Conservation (phyloP, 306 rosid species). For the Gynostemma pentaphyllum region DNA sequence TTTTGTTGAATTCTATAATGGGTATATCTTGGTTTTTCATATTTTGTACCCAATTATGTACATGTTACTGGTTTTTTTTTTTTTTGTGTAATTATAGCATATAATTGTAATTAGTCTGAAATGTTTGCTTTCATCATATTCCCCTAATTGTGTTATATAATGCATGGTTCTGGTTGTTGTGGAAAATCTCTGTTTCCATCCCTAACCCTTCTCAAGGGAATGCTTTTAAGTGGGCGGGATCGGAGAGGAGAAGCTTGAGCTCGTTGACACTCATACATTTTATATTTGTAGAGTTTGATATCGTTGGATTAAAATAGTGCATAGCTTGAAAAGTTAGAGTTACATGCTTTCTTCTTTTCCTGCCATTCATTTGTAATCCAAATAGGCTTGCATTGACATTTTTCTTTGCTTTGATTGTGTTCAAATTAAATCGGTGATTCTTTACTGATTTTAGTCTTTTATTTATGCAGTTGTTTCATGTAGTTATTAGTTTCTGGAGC, state of each 20-base stretch:
- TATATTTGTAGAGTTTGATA: too few relatives aligned
- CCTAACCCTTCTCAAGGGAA: not conserved
- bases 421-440: not conserved
- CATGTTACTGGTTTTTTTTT: too few relatives aligned
- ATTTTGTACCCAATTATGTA: too few relatives aligned
- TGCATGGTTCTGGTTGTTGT: not conserved
- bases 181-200: conserved; percentile 3
- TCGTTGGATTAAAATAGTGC: too few relatives aligned
- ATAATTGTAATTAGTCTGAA: too few relatives aligned
- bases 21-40: too few relatives aligned
- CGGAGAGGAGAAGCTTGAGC: too few relatives aligned
- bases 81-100: too few relatives aligned
- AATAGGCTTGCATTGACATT: not conserved
- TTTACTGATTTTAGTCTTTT: not conserved
- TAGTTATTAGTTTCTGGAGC: not conserved
- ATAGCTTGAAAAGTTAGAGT: not conserved
- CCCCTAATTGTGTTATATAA: not conserved
- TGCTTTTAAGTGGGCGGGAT: too few relatives aligned
- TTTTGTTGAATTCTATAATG: too few relatives aligned
- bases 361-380: not conserved
- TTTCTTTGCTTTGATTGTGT: not conserved
- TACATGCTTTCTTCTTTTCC: not conserved
- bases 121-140: not conserved
- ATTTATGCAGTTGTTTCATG: not conserved
- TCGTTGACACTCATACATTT: too few relatives aligned